Evolutionary conservation across 768 basidiomycete species (phyloP).

Genomic region (Dentipellis sp.): DNA sequence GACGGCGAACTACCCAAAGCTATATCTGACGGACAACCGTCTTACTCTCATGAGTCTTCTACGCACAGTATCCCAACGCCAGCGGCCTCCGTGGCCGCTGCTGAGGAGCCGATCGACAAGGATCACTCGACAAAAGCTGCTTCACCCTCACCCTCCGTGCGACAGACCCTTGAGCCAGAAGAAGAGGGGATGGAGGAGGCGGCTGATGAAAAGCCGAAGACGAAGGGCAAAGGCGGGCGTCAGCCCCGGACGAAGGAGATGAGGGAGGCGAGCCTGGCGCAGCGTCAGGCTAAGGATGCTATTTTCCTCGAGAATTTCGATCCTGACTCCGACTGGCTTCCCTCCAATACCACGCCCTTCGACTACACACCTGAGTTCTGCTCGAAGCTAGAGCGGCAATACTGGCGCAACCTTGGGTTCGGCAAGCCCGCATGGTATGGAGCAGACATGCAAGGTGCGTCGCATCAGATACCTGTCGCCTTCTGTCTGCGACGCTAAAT

Average conservation of each 20-base stretch:
- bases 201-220: constrained; percentile 23
- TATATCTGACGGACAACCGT: constrained; percentile 11
- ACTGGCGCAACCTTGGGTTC: constrained; percentile 86
- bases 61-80: constrained; percentile 31
- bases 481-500: background rate
- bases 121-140: background rate
- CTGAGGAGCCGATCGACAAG: background rate
- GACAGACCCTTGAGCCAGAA: constrained; percentile 10
- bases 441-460: constrained; percentile 84
- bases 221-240: constrained; percentile 28
- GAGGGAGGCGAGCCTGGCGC: constrained; percentile 40
- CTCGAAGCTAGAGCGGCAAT: constrained; percentile 76
- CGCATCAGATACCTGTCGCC: background rate
- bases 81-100: constrained; percentile 13
- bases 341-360: constrained; percentile 52
- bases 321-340: constrained; percentile 71
- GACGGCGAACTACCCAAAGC: constrained; percentile 16
- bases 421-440: constrained; percentile 97
- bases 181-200: constrained; percentile 16
- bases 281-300: constrained; percentile 32
- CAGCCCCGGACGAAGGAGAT: constrained; percentile 29
- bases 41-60: constrained; percentile 24
- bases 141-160: background rate
- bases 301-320: constrained; percentile 66
- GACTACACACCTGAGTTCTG: constrained; percentile 91